Percentiles rank a stretch among this genome's conserved stretches.
Evolutionary conservation across 1,284 basidiomycete species (phyloP).

Genomic region (Malassezia obtusa): DNA sequence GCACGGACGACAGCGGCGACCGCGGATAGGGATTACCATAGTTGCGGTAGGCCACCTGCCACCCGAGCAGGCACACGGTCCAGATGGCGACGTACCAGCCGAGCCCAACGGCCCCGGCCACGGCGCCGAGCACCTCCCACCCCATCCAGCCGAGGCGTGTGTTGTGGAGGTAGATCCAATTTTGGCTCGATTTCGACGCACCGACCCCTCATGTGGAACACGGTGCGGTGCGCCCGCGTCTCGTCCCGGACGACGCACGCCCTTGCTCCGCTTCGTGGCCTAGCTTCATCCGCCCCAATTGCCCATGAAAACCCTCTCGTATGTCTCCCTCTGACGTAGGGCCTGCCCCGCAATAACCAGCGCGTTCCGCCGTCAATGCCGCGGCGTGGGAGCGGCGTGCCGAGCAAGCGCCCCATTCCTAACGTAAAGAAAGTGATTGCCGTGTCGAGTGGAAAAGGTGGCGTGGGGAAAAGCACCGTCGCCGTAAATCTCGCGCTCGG

Average conservation of each 20-base stretch:
- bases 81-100: slow-evolving; percentile 65
- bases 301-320: slow-evolving; percentile 38
- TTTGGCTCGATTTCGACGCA: too few species aligned
- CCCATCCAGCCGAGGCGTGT: too few species aligned
- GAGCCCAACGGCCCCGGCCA: slow-evolving; percentile 6
- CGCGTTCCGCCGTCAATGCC: slow-evolving; percentile 37
- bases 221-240: too few species aligned
- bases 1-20: slow-evolving; percentile 47
- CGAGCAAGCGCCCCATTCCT: slow-evolving; percentile 51
- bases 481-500: slow-evolving; percentile 74
- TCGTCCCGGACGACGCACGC: too few species aligned
- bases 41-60: slow-evolving; percentile 48
- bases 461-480: slow-evolving; percentile 91
- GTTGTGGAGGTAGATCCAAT: too few species aligned
- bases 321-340: neutral
- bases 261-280: neutral
- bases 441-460: slow-evolving; percentile 90
- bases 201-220: too few species aligned
- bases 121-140: neutral
- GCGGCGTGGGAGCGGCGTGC: slow-evolving; percentile 46
- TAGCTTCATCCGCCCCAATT: neutral
- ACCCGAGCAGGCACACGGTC: slow-evolving; percentile 66
- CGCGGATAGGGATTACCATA: slow-evolving; percentile 16
- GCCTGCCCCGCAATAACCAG: slow-evolving; percentile 39
- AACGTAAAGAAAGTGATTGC: slow-evolving; percentile 60